Conservation (phyloP, 495 filamentous ascomycete genomes). For the Wilcoxina mikolae region DNA sequence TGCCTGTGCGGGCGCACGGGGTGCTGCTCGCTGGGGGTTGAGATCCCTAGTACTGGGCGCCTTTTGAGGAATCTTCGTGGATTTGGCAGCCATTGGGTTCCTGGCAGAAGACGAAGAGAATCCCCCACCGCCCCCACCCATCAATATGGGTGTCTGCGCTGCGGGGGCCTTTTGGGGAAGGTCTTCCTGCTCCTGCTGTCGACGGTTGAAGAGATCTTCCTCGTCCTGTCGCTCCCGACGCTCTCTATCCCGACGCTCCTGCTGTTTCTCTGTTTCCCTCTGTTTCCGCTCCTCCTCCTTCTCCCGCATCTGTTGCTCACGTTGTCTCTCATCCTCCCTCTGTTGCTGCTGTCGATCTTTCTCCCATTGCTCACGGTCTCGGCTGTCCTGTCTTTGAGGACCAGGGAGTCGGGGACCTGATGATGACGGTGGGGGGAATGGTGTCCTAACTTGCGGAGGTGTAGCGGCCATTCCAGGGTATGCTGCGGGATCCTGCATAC, state of each 20-base stretch:
- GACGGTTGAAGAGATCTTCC: conserved; percentile 17
- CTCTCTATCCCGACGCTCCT: conserved; percentile 39
- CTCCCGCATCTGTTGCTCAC: conserved; percentile 28
- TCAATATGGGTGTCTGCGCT: conserved; percentile 28
- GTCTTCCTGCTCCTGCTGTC: conserved; percentile 21
- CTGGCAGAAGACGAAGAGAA: conserved; percentile 36
- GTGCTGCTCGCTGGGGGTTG: conserved; percentile 33
- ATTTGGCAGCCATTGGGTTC: conserved; percentile 57
- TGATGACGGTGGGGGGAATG: conserved; percentile 41
- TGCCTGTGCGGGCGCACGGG: conserved; percentile 36
- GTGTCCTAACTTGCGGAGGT: conserved; percentile 36
- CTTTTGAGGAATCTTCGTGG: conserved; percentile 24
- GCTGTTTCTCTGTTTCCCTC: conserved; percentile 28
- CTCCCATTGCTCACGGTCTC: conserved; percentile 32
- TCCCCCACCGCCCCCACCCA: conserved; percentile 52
- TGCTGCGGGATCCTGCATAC: conserved; percentile 52
- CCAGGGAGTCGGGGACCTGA: conserved; percentile 41
- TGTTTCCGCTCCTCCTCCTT: conserved; percentile 31
- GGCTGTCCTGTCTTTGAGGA: conserved; percentile 60
- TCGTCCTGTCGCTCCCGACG: conserved; percentile 28
- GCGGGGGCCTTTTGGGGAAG: conserved; percentile 20
- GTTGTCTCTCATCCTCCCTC: conserved; percentile 30
- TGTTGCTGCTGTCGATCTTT: conserved; percentile 41
- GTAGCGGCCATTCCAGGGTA: conserved; percentile 59
- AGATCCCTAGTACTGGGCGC: conserved; percentile 16